Evolutionary conservation across 495 filamentous ascomycete genomes (phyloP).

Genomic region (Glarea lozoyensis): DNA sequence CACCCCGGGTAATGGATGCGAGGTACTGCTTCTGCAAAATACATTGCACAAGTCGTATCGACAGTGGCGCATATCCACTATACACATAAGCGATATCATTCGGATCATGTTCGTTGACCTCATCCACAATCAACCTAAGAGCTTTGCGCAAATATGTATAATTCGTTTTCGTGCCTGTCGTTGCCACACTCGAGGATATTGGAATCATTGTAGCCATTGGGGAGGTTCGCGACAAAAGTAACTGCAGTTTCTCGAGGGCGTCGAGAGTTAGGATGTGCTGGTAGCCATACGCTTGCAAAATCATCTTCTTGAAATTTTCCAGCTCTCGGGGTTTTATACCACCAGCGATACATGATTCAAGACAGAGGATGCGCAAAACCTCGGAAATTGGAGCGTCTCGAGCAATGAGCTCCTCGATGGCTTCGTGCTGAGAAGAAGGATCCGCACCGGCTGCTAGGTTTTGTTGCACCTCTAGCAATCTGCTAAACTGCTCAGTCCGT

Average conservation of each 20-base stretch:
- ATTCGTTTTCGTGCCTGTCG: constrained; percentile 69
- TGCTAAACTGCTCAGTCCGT: constrained; percentile 76
- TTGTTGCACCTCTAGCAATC: constrained; percentile 87
- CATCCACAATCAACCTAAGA: constrained; percentile 85
- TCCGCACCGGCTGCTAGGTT: constrained; percentile 90
- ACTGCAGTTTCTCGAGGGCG: constrained; percentile 81
- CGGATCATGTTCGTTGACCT: constrained; percentile 94
- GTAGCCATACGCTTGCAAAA: constrained; percentile 89
- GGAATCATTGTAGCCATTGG: constrained; percentile 64
- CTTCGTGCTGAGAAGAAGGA: constrained; percentile 77
- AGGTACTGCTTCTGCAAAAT: constrained; percentile 84
- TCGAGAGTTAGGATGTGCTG: constrained; percentile 87
- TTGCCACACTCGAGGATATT: constrained; percentile 41
- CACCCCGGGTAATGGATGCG: constrained; percentile 55
- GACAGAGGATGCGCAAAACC: constrained; percentile 76
- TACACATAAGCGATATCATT: constrained; percentile 96
- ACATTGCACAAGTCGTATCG: constrained; percentile 89
- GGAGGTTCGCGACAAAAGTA: constrained; percentile 64
- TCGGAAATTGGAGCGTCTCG: constrained; percentile 69
- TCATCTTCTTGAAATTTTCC: constrained; percentile 77
- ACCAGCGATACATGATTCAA: constrained; percentile 83
- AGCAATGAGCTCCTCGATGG: constrained; percentile 86
- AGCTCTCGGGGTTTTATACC: constrained; percentile 82
- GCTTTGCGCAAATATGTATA: constrained; percentile 80
- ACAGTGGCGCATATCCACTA: constrained; percentile 91